A percentile compares a stretch with the other conserved stretches of the same genome.
phyloP scores from a whole-genome alignment of 441 rosid genomes.

The Melastoma candidum region DNA sequence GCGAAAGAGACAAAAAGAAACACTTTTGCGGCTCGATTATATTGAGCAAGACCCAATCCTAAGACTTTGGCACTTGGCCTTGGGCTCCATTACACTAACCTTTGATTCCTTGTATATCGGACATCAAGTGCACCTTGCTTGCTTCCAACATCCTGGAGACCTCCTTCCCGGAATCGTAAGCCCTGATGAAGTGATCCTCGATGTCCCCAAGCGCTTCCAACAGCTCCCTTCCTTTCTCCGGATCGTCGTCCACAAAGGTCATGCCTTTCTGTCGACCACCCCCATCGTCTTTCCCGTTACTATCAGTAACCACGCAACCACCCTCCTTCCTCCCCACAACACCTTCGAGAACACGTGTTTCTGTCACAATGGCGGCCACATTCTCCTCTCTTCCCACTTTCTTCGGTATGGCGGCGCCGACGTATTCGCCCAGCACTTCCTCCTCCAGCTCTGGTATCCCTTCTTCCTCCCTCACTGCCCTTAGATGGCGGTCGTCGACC shows the following conservation, averaged over 20 bases:
- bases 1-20: too few species aligned
- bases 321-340: neutral
- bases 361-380: conserved; percentile 11
- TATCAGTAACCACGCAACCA: conserved; percentile 22
- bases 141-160: conserved; percentile 53
- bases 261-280: conserved; percentile 32
- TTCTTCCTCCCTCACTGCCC: conserved; percentile 34
- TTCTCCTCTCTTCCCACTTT: conserved; percentile 19
- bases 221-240: conserved; percentile 32
- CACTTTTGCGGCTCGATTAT: neutral
- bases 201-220: conserved; percentile 48
- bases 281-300: conserved; percentile 24
- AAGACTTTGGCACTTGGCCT: neutral
- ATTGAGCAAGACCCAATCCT: neutral
- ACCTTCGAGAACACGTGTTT: conserved; percentile 12
- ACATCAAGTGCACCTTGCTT: conserved; percentile 31
- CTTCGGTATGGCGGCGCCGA: conserved; percentile 2
- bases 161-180: conserved; percentile 47
- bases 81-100: conserved; percentile 18
- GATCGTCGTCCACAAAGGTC: conserved; percentile 22
- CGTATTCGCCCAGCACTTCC: conserved; percentile 19
- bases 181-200: conserved; percentile 41
- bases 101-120: conserved; percentile 40
- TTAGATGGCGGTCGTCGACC: conserved; percentile 16
- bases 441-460: conserved; percentile 50